Evolutionary conservation across 352 stramenopile genomes (phyloP).

Genomic region (Pythium pyrilobum): DNA sequence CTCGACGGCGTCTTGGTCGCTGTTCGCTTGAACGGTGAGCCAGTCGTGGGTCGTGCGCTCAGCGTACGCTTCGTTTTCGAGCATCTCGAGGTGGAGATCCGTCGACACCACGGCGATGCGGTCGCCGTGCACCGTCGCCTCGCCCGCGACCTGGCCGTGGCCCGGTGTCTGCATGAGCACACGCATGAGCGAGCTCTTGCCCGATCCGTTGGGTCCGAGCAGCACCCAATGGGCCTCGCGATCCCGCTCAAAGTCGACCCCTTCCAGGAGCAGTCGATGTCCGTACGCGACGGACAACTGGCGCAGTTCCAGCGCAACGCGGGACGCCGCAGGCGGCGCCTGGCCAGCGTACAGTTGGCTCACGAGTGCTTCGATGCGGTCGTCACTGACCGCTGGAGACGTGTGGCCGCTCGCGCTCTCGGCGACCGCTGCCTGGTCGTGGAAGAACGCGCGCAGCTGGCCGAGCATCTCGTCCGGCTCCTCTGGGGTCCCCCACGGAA

Average conservation of each 20-base stretch:
- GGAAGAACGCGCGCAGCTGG: conserved; percentile 2
- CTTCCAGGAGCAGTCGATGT: conserved; percentile 36
- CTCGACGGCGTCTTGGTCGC: conserved; percentile 6
- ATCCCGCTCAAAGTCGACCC: conserved; percentile 45
- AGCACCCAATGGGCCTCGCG: conserved; percentile 61
- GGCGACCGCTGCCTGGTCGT: background rate
- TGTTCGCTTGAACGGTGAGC: background rate
- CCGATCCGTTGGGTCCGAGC: conserved; percentile 64
- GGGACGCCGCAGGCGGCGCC: background rate
- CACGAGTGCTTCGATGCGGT: conserved; percentile 21
- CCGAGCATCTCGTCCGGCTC: conserved; percentile 7
- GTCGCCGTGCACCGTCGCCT: conserved; percentile 34
- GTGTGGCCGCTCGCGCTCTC: background rate
- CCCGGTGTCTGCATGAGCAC: conserved; percentile 58
- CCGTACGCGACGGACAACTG: conserved; percentile 62
- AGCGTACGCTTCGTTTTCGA: conserved; percentile 21
- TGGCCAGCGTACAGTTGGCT: conserved; percentile 30
- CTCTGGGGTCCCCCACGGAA: conserved; percentile 25
- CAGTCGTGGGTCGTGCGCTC: background rate
- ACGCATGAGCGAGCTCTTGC: conserved; percentile 74
- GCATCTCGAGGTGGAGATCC: conserved; percentile 83
- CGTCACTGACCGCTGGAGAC: background rate
- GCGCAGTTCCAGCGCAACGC: conserved; percentile 30
- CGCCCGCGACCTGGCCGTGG: conserved; percentile 38
- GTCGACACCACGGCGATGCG: conserved; percentile 74